Base-by-base conservation (phyloP, 2,329 filamentous ascomycete species). In the Penicillium crustosum region DNA sequence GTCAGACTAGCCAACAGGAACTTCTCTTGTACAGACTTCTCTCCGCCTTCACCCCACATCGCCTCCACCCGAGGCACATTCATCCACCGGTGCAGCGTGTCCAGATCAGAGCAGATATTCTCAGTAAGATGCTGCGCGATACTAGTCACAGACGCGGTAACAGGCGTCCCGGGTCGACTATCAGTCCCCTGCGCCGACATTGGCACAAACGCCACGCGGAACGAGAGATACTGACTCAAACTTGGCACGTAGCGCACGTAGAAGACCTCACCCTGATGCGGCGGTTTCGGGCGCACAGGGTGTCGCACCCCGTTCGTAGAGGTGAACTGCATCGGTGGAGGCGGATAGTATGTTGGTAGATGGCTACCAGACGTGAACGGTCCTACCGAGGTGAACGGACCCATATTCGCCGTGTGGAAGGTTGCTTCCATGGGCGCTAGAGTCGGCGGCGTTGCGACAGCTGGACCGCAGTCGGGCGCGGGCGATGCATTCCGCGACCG, bases 261-360 rank as follows among this genome's bases (percentile, higher is more conserved):
- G 68, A 99, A 93, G 0, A 90, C 86, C 68, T 97, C 91, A 15
- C 92, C 92, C 81, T 96, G 92, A 3, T 90, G 87, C 1, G 92
- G 91, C 0, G 93, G 92, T 71, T 95, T 96, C 1, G 91, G 89
- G 0, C 94, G 86, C 42, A 95, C 79, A 0, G 94, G 94, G 70
- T 99, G 94, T 0, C 92, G 88, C 45, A 93, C 80, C 58, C 88
- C 84, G 70, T 91, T 86, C 2, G 90, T 93, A 61, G 89, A 86
- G 4, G 84, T 88, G 72, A 93, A 97, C 65, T 93, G 90, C 9
- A 91, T 78, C 1, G 94, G 91, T 2, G 89, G 81, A 0, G 93
- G 92, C 2, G 93, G 93, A 66, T 91, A 97, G 77, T 92, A 97
- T 0, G 92, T 96, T 2, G 93, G 93, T 2, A 97, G 80, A 73